phyloP scores from a whole-genome alignment of 495 filamentous ascomycete species.

The Xanthoparmelia taractica region DNA sequence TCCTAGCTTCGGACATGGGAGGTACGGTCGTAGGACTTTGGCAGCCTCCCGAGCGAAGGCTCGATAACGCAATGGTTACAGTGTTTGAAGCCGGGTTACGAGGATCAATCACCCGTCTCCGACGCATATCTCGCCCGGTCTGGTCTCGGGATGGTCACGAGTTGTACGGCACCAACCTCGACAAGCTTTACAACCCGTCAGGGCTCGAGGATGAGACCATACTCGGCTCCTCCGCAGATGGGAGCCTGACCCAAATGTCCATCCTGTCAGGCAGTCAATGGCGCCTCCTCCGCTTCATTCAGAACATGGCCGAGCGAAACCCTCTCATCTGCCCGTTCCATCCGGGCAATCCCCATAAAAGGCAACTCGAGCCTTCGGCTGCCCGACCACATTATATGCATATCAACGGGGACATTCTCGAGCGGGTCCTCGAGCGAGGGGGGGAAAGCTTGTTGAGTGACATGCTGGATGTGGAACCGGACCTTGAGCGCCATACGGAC shows the following conservation, averaged over 20 bases:
- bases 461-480: constrained; percentile 31
- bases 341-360: constrained; percentile 23
- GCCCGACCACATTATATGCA: constrained; percentile 44
- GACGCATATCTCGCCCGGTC: constrained; percentile 36
- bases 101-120: constrained; percentile 43
- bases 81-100: constrained; percentile 46
- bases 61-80: constrained; percentile 37
- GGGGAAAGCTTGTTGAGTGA: constrained; percentile 39
- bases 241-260: constrained; percentile 55
- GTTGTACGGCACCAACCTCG: not conserved
- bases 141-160: constrained; percentile 19
- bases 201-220: constrained; percentile 28
- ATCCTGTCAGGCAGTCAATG: constrained; percentile 44
- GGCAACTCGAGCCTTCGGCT: constrained; percentile 31
- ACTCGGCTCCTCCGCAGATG: constrained; percentile 59
- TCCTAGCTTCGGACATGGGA: constrained; percentile 32
- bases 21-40: constrained; percentile 44
- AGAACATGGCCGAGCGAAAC: constrained; percentile 48
- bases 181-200: constrained; percentile 20
- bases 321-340: constrained; percentile 36
- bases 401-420: constrained; percentile 61
- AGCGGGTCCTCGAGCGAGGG: constrained; percentile 41
- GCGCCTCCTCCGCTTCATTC: constrained; percentile 55
- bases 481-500: constrained; percentile 19
- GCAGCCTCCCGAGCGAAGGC: constrained; percentile 33